Conservation (phyloP, 2,329 filamentous ascomycete genomes). For the Xylariaceae sp. region DNA sequence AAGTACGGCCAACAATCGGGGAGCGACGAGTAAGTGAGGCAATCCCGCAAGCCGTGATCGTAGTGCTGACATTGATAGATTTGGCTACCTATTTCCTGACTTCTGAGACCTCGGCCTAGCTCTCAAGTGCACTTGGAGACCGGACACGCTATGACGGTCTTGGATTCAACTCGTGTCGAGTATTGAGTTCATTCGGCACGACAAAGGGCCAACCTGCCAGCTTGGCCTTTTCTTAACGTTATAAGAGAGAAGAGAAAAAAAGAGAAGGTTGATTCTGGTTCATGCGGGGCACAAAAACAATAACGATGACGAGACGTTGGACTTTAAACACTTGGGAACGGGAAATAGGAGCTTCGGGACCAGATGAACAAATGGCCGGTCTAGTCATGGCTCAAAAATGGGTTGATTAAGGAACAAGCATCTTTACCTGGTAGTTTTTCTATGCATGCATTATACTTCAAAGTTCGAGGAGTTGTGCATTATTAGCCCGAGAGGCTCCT, state of each 20-base stretch:
- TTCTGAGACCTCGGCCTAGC: conserved; percentile 54
- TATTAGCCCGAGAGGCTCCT: not conserved
- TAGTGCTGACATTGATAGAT: conserved; percentile 48
- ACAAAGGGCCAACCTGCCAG: not conserved
- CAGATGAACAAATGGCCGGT: not conserved
- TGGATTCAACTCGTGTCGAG: conserved; percentile 1
- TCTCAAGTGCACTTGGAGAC: conserved; percentile 1
- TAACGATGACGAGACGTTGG: not conserved
- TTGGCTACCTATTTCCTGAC: conserved; percentile 74
- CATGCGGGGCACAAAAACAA: not conserved
- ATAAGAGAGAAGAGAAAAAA: conserved; percentile 2
- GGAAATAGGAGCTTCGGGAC: not conserved
- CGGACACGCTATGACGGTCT: conserved; percentile 2
- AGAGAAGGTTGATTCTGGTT: not conserved
- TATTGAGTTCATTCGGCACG: not conserved
- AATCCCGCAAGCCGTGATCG: not conserved
- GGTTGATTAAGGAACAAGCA: not conserved
- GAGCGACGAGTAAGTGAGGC: conserved; percentile 78
- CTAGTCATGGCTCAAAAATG: not conserved
- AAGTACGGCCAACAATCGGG: conserved; percentile 77
- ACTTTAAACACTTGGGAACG: not conserved
- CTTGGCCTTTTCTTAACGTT: conserved; percentile 4
- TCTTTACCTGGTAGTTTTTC: not conserved
- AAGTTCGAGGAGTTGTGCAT: not conserved
- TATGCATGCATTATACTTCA: conserved; percentile 3